Evolutionary conservation across 352 stramenopile genomes (phyloP), one percentile per base, ranked within the genome.

Genomic region (Phytophthora melonis): DNA sequence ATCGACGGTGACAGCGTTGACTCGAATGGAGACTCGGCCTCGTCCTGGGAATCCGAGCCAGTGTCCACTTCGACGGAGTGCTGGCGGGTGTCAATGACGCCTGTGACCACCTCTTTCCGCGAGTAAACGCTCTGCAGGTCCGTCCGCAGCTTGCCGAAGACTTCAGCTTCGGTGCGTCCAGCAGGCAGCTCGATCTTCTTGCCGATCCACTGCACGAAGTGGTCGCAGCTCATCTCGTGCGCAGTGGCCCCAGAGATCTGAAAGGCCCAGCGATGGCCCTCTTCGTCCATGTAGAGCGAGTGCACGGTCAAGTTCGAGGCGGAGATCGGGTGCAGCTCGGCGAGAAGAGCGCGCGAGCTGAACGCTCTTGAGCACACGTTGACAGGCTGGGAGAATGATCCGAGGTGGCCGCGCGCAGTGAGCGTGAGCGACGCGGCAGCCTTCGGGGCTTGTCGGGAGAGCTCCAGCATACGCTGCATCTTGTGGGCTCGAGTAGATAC

Each of bases 201-300:
- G 16, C 83, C 86, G 34, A 93, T 78, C 86, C 86, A 93, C 58
- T 83, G 79, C n/a, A 76, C 60, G 58, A 75, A 93, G 53, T 93
- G 83, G 7, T 91, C 77, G 5, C 62, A 68, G 16, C 61, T 80
- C 83, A 91, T 90, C 32, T 87, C 79, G 54, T 85, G 68, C 18
- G 87, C 43, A 4, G 65, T 74, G 0, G 70, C 73, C 32, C 81
- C 79, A 0, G 86, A 84, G 13, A 93, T 65, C 32, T 79, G 71
- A 50, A 93, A 90, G 13, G 75, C 74, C 77, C 80, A 88, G 3
- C 82, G 82, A 39, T 93, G 56, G 1, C 83, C 86, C 5, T 89
- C 71, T n/a, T 90, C 83, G 32, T 87, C 85, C 74, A 92, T 81
- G 2, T 79, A 78, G 3, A 92, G 58, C 18, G 59, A 53, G 18